Evolutionary conservation across 2,329 filamentous ascomycete species (phyloP).

Genomic region (Huntiella decipiens): DNA sequence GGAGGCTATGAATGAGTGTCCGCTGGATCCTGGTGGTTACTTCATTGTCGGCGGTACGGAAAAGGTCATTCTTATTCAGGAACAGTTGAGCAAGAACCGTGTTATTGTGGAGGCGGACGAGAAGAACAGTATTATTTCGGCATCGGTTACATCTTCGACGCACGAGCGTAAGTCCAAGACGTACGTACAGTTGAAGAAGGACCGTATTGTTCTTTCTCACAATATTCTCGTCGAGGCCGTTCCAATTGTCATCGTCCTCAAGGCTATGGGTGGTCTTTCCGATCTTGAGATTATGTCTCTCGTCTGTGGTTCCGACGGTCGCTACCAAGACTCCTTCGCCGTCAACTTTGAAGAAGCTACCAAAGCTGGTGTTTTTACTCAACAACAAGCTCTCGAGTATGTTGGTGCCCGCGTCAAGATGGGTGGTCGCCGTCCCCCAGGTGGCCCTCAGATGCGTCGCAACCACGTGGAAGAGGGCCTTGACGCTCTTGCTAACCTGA

Average conservation of each 20-base stretch:
- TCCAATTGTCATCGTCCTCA: constrained; percentile 85
- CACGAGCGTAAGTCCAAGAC: constrained; percentile 97
- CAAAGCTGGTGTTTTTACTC: constrained; percentile 69
- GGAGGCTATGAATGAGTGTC: constrained; percentile 86
- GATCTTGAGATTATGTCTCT: constrained; percentile 90
- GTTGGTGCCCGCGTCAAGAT: constrained; percentile 78
- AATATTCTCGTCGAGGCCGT: constrained; percentile 86
- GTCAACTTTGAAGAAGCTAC: constrained; percentile 89
- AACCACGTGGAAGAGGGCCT: constrained; percentile 83
- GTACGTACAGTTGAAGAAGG: constrained; percentile 87
- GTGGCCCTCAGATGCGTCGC: constrained; percentile 36
- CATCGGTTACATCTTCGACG: constrained; percentile 92
- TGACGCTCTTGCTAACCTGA: constrained; percentile 77
- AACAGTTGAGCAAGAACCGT: constrained; percentile 97
- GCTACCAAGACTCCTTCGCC: constrained; percentile 86
- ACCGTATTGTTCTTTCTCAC: constrained; percentile 72
- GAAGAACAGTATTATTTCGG: constrained; percentile 85
- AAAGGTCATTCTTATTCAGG: constrained; percentile 96
- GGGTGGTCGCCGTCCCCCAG: constrained; percentile 45
- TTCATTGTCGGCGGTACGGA: constrained; percentile 96
- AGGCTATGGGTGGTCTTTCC: constrained; percentile 81
- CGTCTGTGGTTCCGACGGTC: constrained; percentile 68
- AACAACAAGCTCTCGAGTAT: constrained; percentile 89
- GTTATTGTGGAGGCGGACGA: constrained; percentile 88
- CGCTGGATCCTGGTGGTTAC: constrained; percentile 88